Base-by-base conservation (phyloP, 352 stramenopile species). In the Thraustochytrium striatum region DNA sequence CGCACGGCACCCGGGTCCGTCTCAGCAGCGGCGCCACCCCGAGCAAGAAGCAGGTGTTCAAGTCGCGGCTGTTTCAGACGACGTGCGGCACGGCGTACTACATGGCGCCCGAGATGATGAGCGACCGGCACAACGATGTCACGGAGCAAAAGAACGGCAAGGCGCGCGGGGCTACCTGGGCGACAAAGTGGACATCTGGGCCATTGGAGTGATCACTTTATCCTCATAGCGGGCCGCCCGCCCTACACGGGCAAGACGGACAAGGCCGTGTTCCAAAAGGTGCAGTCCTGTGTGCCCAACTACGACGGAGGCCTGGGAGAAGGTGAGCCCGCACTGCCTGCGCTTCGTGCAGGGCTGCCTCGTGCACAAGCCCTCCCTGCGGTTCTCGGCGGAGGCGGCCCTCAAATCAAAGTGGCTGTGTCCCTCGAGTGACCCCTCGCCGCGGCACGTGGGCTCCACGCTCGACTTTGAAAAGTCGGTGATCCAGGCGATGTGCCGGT, bases 171-270 rank as follows among this genome's bases (percentile, higher is more conserved):
- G n/a, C n/a, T n/a, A n/a, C n/a, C n/a, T n/a, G n/a, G n/a, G 57
- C 55, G 1, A 35, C 50, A 41, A 75, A 75, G 44, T 94, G 89
- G 90, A 95, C 65, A 81, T 95, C 30, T 95, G 89, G 89, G 93
- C 89, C 75, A 93, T 95, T 62, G 90, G 90, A 41, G 89, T 94
- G 82, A 93, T 95, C 75, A 93, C 87, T 95, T 93, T 85, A 95
- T 95, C 32, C 82, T 95, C 82, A 83, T 95, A n/a, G 93, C 89
- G 50, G 88, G 89, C 32, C 92, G 93, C 81, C 90, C 90, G 11
- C 90, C 90, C n/a, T 95, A 94, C 81, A 92, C 92, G 69, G 90
- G 90, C 47, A 90, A 94, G 79, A 94, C 88, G 44, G 90, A 95
- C 69, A 89, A 89, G 0, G 90, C 94, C 84, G 93, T 95, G 75